Conservation (phyloP, 2,329 filamentous ascomycete species). For the Ophioceras dolichostomum region DNA sequence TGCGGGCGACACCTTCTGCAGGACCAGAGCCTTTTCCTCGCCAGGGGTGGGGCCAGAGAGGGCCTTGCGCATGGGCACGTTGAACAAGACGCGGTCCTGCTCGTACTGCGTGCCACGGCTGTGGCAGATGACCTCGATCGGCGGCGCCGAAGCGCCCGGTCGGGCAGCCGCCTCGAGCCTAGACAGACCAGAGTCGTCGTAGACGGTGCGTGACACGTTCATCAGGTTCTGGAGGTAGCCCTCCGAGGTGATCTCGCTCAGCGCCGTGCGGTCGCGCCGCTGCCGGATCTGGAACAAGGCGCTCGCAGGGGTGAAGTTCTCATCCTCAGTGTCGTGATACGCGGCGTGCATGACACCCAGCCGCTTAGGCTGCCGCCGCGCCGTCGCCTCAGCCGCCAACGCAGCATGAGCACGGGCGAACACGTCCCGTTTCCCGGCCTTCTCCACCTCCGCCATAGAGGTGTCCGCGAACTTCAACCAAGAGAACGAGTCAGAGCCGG, state of each 20-base stretch:
- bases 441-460: slow-evolving; percentile 60
- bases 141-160: slow-evolving; percentile 72
- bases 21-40: slow-evolving; percentile 65
- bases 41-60: slow-evolving; percentile 54
- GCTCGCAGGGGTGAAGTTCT: slow-evolving; percentile 57
- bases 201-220: slow-evolving; percentile 60
- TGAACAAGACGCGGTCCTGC: slow-evolving; percentile 67
- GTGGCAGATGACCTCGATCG: slow-evolving; percentile 67
- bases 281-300: slow-evolving; percentile 72
- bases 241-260: slow-evolving; percentile 58
- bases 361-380: slow-evolving; percentile 41
- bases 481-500: slow-evolving; percentile 59
- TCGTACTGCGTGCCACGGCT: slow-evolving; percentile 55
- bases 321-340: slow-evolving; percentile 52
- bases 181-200: slow-evolving; percentile 57
- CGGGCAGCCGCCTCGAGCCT: slow-evolving; percentile 71
- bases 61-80: slow-evolving; percentile 57
- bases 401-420: slow-evolving; percentile 70
- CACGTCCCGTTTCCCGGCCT: slow-evolving; percentile 54
- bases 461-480: slow-evolving; percentile 81
- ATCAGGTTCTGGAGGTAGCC: slow-evolving; percentile 64
- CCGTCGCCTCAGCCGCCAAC: slow-evolving; percentile 29
- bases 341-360: slow-evolving; percentile 54
- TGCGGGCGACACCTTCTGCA: slow-evolving; percentile 54
- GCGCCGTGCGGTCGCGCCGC: slow-evolving; percentile 50